Evolutionary conservation across 2,329 filamentous ascomycete species (phyloP).

Genomic region (Ascochyta fabae): DNA sequence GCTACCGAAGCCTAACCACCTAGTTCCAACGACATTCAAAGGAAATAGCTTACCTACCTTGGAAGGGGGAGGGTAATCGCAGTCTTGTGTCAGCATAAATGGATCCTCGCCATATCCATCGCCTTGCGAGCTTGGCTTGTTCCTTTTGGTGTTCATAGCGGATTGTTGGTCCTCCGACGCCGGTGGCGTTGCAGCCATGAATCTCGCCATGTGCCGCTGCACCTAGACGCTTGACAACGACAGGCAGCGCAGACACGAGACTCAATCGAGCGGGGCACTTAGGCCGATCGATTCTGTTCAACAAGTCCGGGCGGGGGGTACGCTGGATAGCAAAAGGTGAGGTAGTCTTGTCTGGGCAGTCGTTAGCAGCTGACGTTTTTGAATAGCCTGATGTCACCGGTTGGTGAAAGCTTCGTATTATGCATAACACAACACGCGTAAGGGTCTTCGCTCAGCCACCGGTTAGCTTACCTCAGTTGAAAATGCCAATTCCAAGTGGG

Average conservation of each 20-base stretch:
- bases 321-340: neutral
- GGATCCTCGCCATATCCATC: constrained; percentile 1
- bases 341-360: neutral
- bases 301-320: neutral
- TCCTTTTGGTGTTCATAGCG: neutral
- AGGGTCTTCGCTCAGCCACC: constrained; percentile 4
- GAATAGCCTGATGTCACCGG: neutral
- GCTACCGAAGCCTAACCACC: constrained; percentile 14
- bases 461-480: constrained; percentile 27
- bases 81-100: constrained; percentile 7
- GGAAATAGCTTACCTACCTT: constrained; percentile 12
- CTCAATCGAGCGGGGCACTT: neutral
- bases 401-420: neutral
- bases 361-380: constrained; percentile 4
- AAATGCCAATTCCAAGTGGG: constrained; percentile 1
- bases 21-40: constrained; percentile 23
- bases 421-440: constrained; percentile 4
- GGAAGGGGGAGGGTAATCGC: constrained; percentile 6
- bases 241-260: neutral
- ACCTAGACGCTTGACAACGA: constrained; percentile 2
- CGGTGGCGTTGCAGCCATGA: constrained; percentile 3
- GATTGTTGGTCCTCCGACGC: neutral
- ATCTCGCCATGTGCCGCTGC: constrained; percentile 9
- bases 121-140: neutral
- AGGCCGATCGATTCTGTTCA: neutral